Evolutionary conservation across 805 yeast genomes (phyloP).

Genomic region (Maudiozyma pseudohumilis): DNA sequence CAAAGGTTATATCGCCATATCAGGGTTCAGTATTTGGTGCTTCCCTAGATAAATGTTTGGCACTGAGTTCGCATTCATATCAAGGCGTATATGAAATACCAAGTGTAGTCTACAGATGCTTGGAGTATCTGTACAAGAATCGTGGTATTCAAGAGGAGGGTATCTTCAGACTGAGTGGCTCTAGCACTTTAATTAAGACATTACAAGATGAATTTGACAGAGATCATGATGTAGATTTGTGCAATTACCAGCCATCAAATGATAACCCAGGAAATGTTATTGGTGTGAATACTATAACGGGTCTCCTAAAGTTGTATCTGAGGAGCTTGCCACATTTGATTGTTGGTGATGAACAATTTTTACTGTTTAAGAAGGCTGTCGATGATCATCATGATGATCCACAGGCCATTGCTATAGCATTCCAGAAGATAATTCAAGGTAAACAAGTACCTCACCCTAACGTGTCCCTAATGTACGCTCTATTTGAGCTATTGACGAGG

Average conservation of each 20-base stretch:
- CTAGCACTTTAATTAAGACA: conserved; percentile 62
- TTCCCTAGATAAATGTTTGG: conserved; percentile 43
- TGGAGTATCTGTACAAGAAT: conserved; percentile 52
- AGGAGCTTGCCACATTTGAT: conserved; percentile 65
- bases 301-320: conserved; percentile 71
- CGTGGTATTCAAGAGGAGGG: conserved; percentile 85
- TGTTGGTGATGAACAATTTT: conserved; percentile 44
- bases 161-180: conserved; percentile 82
- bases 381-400: conserved; percentile 28
- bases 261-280: conserved; percentile 21
- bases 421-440: conserved; percentile 27
- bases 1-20: not conserved
- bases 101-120: conserved; percentile 64
- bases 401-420: conserved; percentile 20
- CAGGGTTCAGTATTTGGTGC: conserved; percentile 47
- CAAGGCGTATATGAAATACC: conserved; percentile 41
- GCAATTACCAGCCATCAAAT: conserved; percentile 25
- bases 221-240: conserved; percentile 59
- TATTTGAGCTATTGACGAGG: conserved; percentile 58
- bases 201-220: conserved; percentile 62
- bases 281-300: conserved; percentile 83
- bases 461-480: conserved; percentile 47
- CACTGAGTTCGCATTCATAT: conserved; percentile 38
- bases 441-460: conserved; percentile 41
- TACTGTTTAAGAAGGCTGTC: conserved; percentile 31